Conservation (phyloP, 176 grass and related monocot species). For the Puya raimondii region DNA sequence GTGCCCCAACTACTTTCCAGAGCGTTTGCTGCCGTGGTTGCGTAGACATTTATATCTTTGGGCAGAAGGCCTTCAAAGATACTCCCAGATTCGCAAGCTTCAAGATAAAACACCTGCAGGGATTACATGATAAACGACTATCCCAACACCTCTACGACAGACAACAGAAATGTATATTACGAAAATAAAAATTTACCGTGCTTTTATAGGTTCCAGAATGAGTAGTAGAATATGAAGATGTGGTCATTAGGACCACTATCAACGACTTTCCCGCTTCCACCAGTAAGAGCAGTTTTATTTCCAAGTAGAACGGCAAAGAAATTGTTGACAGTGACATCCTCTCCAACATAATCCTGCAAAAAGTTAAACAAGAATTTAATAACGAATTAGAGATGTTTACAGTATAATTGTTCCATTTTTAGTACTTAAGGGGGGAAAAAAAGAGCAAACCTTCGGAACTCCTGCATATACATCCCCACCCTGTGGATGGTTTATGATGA, state of each 20-base stretch:
- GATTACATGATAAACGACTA: conserved; percentile 12
- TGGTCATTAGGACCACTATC: conserved; percentile 87
- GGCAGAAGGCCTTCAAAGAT: conserved; percentile 93
- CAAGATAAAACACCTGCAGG: conserved; percentile 88
- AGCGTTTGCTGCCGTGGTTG: conserved; percentile 84
- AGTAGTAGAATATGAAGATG: conserved; percentile 90
- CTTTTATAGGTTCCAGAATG: conserved; percentile 88
- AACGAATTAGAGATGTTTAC: background rate
- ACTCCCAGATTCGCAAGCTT: conserved; percentile 96
- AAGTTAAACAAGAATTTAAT: background rate
- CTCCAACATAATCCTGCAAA: conserved; percentile 81
- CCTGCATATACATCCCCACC: conserved; percentile 86
- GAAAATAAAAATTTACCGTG: conserved; percentile 40
- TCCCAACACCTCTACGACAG: conserved; percentile 11
- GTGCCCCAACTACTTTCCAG: conserved; percentile 94
- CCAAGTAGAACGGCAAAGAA: conserved; percentile 88
- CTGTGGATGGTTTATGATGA: conserved; percentile 86
- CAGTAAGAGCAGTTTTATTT: conserved; percentile 65
- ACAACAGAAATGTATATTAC: conserved; percentile 5
- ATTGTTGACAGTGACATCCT: conserved; percentile 71
- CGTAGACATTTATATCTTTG: conserved; percentile 65
- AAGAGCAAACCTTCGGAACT: conserved; percentile 65
- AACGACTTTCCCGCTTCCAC: conserved; percentile 87
- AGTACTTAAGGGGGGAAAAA: background rate
- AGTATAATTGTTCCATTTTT: background rate